phyloP scores from a whole-genome alignment of 176 grass and related monocot species.

The Carex cristatella region DNA sequence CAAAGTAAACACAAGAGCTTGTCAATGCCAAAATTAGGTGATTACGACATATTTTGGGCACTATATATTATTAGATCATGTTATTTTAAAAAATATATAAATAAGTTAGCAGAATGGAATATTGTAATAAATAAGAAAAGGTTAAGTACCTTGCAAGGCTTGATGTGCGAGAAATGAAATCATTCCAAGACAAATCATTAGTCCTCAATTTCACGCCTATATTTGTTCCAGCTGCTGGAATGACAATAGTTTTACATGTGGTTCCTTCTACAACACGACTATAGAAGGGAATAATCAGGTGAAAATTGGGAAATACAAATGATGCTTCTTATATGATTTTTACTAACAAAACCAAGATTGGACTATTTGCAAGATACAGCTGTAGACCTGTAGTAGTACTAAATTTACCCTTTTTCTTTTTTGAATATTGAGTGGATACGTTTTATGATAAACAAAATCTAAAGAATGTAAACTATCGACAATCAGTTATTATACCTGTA shows the following conservation, averaged over 20 bases:
- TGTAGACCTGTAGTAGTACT: neutral
- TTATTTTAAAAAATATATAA: neutral
- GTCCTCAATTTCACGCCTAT: conserved; percentile 58
- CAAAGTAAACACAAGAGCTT: neutral
- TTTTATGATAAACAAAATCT: neutral
- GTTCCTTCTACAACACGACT: conserved; percentile 76
- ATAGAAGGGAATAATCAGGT: neutral
- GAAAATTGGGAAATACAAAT: neutral
- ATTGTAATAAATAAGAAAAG: neutral
- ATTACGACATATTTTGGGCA: neutral
- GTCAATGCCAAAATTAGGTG: neutral
- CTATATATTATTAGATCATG: neutral
- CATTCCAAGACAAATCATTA: conserved; percentile 79
- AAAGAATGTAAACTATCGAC: neutral
- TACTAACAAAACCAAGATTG: neutral
- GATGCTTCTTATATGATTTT: neutral
- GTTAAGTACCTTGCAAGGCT: conserved; percentile 33
- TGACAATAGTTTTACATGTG: conserved; percentile 59
- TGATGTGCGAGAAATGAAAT: conserved; percentile 54
- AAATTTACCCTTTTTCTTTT: neutral
- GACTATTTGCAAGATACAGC: neutral
- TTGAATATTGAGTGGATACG: neutral
- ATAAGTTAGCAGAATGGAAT: neutral
- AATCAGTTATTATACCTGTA: conserved; percentile 57
- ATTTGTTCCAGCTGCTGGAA: conserved; percentile 47